phyloP scores from a whole-genome alignment of 2,329 filamentous ascomycete genomes.

The Cryphonectria parasitica region DNA sequence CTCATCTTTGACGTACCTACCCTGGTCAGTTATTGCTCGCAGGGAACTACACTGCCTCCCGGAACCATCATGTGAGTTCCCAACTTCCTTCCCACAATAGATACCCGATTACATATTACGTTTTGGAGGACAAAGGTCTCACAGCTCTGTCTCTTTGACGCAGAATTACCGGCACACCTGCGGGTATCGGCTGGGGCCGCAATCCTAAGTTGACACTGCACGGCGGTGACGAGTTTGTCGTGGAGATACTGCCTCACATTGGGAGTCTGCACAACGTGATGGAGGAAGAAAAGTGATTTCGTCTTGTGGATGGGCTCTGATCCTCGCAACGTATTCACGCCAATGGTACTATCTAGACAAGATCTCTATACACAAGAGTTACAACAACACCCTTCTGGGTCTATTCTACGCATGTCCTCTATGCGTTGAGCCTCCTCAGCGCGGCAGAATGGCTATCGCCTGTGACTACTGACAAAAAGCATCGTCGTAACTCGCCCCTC shows the following conservation, averaged over 20 bases:
- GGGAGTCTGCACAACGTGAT: constrained; percentile 47
- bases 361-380: not conserved
- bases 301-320: not conserved
- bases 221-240: constrained; percentile 47
- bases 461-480: not conserved
- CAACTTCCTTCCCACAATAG: not conserved
- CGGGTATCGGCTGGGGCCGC: constrained; percentile 45
- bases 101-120: too few species aligned
- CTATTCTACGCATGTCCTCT: not conserved
- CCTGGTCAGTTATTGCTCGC: constrained; percentile 47
- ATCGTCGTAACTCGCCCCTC: not conserved
- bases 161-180: constrained; percentile 47
- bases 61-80: constrained; percentile 43
- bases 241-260: constrained; percentile 49
- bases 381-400: not conserved
- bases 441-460: not conserved
- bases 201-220: constrained; percentile 43
- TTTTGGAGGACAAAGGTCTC: not conserved
- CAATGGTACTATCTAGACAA: not conserved
- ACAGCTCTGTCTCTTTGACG: not conserved
- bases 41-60: constrained; percentile 46
- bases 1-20: constrained; percentile 57
- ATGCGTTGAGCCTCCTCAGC: not conserved
- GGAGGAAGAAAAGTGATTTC: constrained; percentile 40
- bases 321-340: not conserved